Base-by-base conservation (phyloP, 2,329 filamentous ascomycete species). In the Ceratocystis papillata region DNA sequence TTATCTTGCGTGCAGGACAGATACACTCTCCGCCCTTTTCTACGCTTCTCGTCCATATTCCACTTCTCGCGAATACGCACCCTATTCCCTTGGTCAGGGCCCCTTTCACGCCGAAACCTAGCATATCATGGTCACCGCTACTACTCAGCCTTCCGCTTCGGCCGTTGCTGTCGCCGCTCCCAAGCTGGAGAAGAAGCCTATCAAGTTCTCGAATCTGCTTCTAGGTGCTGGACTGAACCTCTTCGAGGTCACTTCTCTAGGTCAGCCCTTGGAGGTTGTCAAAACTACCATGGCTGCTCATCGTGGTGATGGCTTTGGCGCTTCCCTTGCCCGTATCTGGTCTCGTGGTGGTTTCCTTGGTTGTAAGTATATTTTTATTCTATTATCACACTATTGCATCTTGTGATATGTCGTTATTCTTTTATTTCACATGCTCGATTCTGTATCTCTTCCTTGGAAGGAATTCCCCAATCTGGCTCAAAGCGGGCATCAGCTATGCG, bases 231-330 rank as follows among this genome's bases (percentile, higher is more conserved):
- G 91, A 72, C 84, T 96, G 79, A 96, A 96, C 83, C 81, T 96
- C 84, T 96, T 96, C 77, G 92, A 96, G 86, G 81, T 88, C 75
- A 84, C 81, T 70, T 82, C 81, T 67, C 77, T 82, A 70, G 79
- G 80, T 71, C 82, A 95, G 84, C 94, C 94, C 71, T 84, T 99
- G 77, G 94, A 99, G 83, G 94, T 99, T 79, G 84, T 89, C 82
- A 99, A 99, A 89, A 99, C 94, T 74, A 97, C 94, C 78, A 97
- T 99, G 90, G 94, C 94, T 74, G 94, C 94, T 72, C 94, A 99
- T 80, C 87, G 94, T 78, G 83, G 85, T 73, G 93, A 97, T 77
- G 87, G 85, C 78, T 94, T 99, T 79, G 81, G 81, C 70, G 82
- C 85, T 71, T 89, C 94, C 75, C 86, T 97, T 75, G 79, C 80